Percentiles rank a stretch among this genome's conserved stretches.
These are phyloP conservation scores for Phlyctochytrium arcticum DNA, from an alignment of 192 early-diverging fungal genomes.

Conservation along the genomic window DNA sequence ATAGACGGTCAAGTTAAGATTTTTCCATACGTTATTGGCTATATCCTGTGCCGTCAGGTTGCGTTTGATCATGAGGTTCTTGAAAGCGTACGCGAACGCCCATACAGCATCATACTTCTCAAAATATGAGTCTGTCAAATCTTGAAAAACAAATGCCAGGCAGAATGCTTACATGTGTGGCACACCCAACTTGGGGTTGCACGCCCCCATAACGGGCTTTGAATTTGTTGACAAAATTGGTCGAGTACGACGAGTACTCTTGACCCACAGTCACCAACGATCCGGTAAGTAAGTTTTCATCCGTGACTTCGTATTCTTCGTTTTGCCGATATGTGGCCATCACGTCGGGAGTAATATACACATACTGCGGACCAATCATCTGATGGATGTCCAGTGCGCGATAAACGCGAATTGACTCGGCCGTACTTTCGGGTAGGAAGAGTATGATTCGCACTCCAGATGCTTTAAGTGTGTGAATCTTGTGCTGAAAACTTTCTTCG, in stretches of 20 bases:
- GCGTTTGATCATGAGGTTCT: background rate
- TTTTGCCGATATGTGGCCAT: no score
- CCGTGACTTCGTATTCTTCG: background rate
- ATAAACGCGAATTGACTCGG: background rate
- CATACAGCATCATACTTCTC: no score
- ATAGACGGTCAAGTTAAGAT: background rate
- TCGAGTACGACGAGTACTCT: constrained; percentile 9
- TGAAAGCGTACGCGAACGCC: background rate
- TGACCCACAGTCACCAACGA: background rate
- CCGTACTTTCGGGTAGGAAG: background rate
- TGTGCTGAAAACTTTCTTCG: background rate
- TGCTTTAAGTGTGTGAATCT: background rate
- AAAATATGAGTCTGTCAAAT: no score
- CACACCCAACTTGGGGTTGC: background rate
- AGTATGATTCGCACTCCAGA: constrained; percentile 1
- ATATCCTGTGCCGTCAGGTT: background rate
- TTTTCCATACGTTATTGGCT: background rate
- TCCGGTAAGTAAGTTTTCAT: constrained; percentile 1
- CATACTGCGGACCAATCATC: constrained; percentile 6
- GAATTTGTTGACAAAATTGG: background rate
- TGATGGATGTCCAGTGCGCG: background rate
- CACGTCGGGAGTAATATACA: constrained; percentile 2
- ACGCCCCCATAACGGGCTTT: background rate
- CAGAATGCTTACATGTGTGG: background rate
- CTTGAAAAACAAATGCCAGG: no score